Percentiles rank a stretch among this genome's conserved stretches.
Evolutionary conservation across 75 land plant species (phyloP).

Genomic region (Azolla pinnata): DNA sequence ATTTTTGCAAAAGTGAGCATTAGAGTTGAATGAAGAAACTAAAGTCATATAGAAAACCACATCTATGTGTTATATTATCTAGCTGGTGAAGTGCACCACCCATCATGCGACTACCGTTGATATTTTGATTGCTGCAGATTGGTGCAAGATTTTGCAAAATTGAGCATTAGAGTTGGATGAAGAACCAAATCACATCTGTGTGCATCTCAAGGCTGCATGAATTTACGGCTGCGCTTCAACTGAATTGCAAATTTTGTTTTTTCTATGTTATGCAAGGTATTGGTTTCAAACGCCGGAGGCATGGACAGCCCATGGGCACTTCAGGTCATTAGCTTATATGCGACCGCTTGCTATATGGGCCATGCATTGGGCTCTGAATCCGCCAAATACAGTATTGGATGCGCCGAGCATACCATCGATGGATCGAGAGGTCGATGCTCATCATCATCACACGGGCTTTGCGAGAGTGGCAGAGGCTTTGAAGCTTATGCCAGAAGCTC

Average conservation of each 20-base stretch:
- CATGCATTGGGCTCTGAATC: slow-evolving; percentile 95
- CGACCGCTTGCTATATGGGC: slow-evolving; percentile 97
- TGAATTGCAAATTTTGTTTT: neutral
- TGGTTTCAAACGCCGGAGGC: slow-evolving; percentile 94
- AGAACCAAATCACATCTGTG: too few relatives aligned
- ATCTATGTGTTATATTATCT: too few relatives aligned
- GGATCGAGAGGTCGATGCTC: slow-evolving; percentile 11
- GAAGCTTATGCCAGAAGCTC: slow-evolving; percentile 31
- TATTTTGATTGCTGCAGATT: neutral
- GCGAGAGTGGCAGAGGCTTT: slow-evolving; percentile 55
- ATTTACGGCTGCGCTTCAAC: neutral
- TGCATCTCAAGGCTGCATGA: too few relatives aligned
- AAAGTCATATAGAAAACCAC: too few relatives aligned
- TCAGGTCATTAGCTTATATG: slow-evolving; percentile 81
- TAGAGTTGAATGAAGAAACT: too few relatives aligned
- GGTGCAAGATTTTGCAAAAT: too few relatives aligned
- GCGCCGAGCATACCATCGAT: slow-evolving; percentile 34
- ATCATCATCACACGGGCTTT: slow-evolving; percentile 33
- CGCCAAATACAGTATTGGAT: slow-evolving; percentile 36
- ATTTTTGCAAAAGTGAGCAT: too few relatives aligned
- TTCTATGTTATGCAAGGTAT: slow-evolving; percentile 39
- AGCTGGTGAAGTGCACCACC: too few relatives aligned
- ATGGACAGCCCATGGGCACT: slow-evolving; percentile 61
- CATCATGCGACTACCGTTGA: neutral
- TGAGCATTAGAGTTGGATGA: too few relatives aligned